These are phyloP conservation scores for Dioszegia aurantiaca DNA, from an alignment of 768 basidiomycete species.

Conservation along the genomic window DNA sequence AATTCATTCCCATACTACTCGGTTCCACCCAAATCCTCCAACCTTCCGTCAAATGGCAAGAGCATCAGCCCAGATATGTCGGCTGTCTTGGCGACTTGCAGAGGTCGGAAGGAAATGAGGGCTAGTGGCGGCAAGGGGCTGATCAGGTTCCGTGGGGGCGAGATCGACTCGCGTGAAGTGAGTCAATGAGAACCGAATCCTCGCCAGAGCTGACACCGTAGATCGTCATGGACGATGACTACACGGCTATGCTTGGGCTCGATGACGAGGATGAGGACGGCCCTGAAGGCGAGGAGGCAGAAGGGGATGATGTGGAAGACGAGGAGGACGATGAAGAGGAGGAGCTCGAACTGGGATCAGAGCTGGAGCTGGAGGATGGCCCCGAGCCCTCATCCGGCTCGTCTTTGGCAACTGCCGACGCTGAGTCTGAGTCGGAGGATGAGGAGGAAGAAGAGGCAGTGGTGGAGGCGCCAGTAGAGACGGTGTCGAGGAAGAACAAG, in stretches of 20 bases:
- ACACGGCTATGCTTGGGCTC: constrained; percentile 53
- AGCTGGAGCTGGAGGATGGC: constrained; percentile 41
- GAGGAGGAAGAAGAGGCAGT: constrained; percentile 38
- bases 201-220: constrained; percentile 29
- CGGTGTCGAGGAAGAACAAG: constrained; percentile 30
- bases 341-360: constrained; percentile 46
- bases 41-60: constrained; percentile 49
- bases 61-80: constrained; percentile 54
- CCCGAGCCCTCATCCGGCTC: constrained; percentile 50
- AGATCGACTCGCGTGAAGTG: constrained; percentile 55
- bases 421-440: constrained; percentile 49
- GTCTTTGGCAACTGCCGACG: constrained; percentile 55
- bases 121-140: constrained; percentile 58
- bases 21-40: constrained; percentile 54
- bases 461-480: constrained; percentile 12
- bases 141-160: constrained; percentile 58
- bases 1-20: constrained; percentile 74
- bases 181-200: constrained; percentile 43
- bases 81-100: constrained; percentile 57
- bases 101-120: constrained; percentile 67
- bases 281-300: constrained; percentile 52
- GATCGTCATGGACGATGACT: constrained; percentile 55
- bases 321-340: constrained; percentile 35
- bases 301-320: constrained; percentile 29
- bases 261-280: constrained; percentile 55